These are phyloP conservation scores for Epicoccum sorghinum DNA, from an alignment of 2,329 filamentous ascomycete species.

Conservation along the genomic window DNA sequence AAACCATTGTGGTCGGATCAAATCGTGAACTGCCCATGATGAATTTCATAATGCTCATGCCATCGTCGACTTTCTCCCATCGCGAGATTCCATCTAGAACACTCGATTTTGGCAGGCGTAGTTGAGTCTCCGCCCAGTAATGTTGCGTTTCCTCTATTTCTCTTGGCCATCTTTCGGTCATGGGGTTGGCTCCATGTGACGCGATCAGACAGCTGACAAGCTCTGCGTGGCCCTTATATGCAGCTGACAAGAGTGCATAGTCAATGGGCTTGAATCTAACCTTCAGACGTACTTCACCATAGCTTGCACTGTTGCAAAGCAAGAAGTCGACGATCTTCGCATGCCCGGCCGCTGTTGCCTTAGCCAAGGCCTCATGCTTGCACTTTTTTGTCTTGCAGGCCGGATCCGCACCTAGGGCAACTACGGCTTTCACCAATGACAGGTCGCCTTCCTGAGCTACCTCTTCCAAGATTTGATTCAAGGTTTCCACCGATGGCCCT, in stretches of 20 bases:
- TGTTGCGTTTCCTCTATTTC: slow-evolving; percentile 26
- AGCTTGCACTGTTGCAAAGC: slow-evolving; percentile 22
- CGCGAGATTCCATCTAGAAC: slow-evolving; percentile 25
- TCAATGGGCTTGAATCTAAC: slow-evolving; percentile 18
- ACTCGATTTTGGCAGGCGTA: slow-evolving; percentile 24
- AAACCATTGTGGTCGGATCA: slow-evolving; percentile 18
- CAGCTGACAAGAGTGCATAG: slow-evolving; percentile 20
- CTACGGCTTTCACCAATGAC: slow-evolving; percentile 20
- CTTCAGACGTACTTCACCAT: slow-evolving; percentile 22
- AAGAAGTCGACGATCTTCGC: slow-evolving; percentile 22
- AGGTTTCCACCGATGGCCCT: slow-evolving; percentile 5
- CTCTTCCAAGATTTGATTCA: slow-evolving; percentile 24
- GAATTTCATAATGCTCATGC: slow-evolving; percentile 20
- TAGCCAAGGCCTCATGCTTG: slow-evolving; percentile 25
- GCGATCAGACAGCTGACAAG: slow-evolving; percentile 21
- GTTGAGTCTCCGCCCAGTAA: slow-evolving; percentile 23
- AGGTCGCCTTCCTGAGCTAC: slow-evolving; percentile 22
- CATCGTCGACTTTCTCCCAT: slow-evolving; percentile 24
- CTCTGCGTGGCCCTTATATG: slow-evolving; percentile 25
- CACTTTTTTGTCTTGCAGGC: slow-evolving; percentile 18
- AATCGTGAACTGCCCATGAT: slow-evolving; percentile 24
- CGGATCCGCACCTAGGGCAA: slow-evolving; percentile 19
- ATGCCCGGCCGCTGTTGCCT: slow-evolving; percentile 22
- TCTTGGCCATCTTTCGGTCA: slow-evolving; percentile 27
- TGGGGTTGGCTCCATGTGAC: slow-evolving; percentile 23